These are phyloP conservation scores for Sporopachydermia quercuum DNA, from an alignment of 805 yeast species.

Conservation along the genomic window DNA sequence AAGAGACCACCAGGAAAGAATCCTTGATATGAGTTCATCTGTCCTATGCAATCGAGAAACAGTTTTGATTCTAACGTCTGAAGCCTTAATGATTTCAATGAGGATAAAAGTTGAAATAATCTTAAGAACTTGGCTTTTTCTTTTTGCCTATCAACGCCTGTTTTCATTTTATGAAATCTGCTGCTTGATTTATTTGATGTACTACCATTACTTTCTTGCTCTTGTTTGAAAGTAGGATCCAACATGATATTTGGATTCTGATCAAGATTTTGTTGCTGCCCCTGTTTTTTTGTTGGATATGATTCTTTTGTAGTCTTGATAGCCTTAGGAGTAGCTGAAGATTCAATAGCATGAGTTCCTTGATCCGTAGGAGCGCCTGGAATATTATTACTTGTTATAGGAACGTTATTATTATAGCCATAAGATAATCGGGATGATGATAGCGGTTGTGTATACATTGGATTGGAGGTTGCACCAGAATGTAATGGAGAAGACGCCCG, in stretches of 20 bases:
- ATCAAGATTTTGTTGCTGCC: too few relatives aligned
- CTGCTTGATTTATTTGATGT: neutral
- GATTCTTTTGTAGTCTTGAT: neutral
- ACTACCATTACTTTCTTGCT: too few relatives aligned
- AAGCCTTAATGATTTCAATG: constrained; percentile 26
- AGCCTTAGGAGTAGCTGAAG: neutral
- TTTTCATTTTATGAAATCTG: constrained; percentile 2
- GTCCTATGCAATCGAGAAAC: constrained; percentile 21
- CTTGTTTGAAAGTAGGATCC: too few relatives aligned
- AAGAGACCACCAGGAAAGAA: constrained; percentile 42
- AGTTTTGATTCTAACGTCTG: constrained; percentile 29
- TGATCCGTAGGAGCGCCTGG: constrained; percentile 3
- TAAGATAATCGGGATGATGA: neutral
- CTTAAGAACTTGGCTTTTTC: constrained; percentile 19
- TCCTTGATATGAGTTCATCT: constrained; percentile 24
- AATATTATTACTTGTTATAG: neutral
- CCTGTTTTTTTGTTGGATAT: neutral
- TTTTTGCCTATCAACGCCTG: constrained; percentile 13
- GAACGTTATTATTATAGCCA: neutral
- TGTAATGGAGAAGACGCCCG: neutral
- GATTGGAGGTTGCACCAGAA: neutral
- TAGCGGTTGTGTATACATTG: neutral
- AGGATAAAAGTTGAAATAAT: constrained; percentile 27
- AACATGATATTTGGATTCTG: too few relatives aligned
- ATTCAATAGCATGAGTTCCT: constrained; percentile 2